Evolutionary conservation across 306 rosid species (phyloP).

Genomic region (Bauhinia variegata): DNA sequence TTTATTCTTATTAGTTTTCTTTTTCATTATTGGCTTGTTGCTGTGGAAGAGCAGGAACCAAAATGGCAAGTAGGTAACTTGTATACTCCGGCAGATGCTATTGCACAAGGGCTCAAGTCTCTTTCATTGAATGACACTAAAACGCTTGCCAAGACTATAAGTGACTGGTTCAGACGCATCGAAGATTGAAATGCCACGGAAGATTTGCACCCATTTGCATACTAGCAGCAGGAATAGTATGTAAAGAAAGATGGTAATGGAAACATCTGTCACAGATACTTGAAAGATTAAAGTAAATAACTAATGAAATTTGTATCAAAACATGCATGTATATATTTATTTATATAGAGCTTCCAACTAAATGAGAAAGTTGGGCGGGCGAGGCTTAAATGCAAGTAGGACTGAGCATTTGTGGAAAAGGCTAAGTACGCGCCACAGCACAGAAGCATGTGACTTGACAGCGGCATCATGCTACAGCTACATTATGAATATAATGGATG

Average conservation of each 20-base stretch:
- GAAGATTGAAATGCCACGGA: conserved; percentile 47
- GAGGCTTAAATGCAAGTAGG: not conserved
- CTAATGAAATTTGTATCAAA: no score
- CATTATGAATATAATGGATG: no score
- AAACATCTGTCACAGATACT: no score
- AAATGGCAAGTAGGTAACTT: conserved; percentile 84
- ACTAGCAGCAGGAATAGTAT: not conserved
- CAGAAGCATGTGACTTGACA: no score
- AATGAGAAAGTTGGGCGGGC: no score
- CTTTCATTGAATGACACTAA: conserved; percentile 68
- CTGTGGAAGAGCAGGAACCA: conserved; percentile 61
- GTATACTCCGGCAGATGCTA: conserved; percentile 94
- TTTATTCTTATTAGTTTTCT: not conserved
- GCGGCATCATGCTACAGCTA: no score
- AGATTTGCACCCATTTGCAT: conserved; percentile 5
- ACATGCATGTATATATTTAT: no score
- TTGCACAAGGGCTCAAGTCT: conserved; percentile 76
- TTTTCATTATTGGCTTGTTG: not conserved
- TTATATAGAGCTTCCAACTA: no score
- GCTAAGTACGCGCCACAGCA: no score
- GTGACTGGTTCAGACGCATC: conserved; percentile 71
- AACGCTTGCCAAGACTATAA: conserved; percentile 62
- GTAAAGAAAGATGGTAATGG: conserved; percentile 9
- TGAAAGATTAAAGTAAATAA: no score
- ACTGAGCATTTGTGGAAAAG: not conserved